Base-by-base conservation (phyloP, 805 yeast species). In the Nakazawaea laoshanensis region DNA sequence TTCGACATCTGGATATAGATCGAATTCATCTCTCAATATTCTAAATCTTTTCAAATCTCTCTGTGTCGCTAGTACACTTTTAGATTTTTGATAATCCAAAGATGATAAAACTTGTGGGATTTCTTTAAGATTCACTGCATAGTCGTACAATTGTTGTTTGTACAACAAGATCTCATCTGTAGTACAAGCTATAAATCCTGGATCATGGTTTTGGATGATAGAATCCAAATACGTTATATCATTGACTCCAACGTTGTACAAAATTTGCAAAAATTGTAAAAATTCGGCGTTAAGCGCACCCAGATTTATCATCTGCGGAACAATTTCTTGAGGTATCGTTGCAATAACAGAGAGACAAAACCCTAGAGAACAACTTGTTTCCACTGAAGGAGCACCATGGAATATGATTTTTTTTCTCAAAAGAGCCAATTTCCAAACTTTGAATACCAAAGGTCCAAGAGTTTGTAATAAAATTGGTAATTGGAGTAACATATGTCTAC, bases 381-480 rank as follows among this genome's bases (percentile, higher is more conserved):
- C 65, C 9, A 67, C 50, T 14, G 59, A 30, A 36, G 44, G 38
- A 30, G 55, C 38, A 44, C 61, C 50, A 45, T 65, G 63, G 1
- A 79, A 39, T 3, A 83, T 40, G 4, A 83, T 63, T 23, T 73
- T 57, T 37, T 73, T 67, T 13, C 92, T 57, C 21, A 78, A 47
- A 24, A 83, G 52, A 3, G 76, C 68, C 21, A 73, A 61, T 52
- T 76, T 80, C 75, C 79, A 83, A 4, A 78, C 49, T 24, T 63
- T 68, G 46, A 78, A 81, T 2, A 76, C 57, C 31, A 77, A 55
- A 1, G 92, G 88, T 0, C 94, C 88, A 32, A 76, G 54, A 2
- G 51, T 46, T 19, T 66, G 60, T 28, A 80, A 45, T 24, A 76
- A 53, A 9, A 57, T 50, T 1, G 70, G 61, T 13, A 75, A 51